Evolutionary conservation across 2,329 filamentous ascomycete genomes (phyloP).

Genomic region (Colletotrichum tabaci): DNA sequence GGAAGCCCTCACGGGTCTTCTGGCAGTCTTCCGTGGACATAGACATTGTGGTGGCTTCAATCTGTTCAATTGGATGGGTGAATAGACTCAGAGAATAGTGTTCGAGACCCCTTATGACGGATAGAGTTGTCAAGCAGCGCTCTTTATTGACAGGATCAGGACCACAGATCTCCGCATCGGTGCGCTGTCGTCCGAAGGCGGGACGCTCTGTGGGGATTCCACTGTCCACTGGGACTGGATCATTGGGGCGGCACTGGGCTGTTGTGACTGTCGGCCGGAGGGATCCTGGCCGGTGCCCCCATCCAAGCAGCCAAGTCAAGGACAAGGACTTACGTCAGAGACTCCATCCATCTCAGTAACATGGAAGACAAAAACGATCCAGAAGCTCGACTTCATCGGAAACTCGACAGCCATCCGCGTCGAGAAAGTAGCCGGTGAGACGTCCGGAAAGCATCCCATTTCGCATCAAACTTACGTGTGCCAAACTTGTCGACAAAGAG

Average conservation of each 20-base stretch:
- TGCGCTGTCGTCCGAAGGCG: slow-evolving; percentile 34
- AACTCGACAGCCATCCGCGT: background rate
- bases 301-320: background rate
- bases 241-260: slow-evolving; percentile 34
- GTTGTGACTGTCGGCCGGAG: slow-evolving; percentile 14
- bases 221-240: slow-evolving; percentile 10
- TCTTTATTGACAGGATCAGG: background rate
- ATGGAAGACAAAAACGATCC: background rate
- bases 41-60: slow-evolving; percentile 53
- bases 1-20: slow-evolving; percentile 51
- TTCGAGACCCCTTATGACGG: background rate
- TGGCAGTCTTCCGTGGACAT: slow-evolving; percentile 53
- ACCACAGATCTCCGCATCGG: slow-evolving; percentile 30
- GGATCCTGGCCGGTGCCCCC: slow-evolving; percentile 20
- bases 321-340: background rate
- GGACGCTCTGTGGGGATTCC: slow-evolving; percentile 12
- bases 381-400: too few relatives aligned
- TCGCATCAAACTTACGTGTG: background rate
- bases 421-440: too few relatives aligned
- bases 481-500: background rate
- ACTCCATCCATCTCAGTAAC: background rate
- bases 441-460: background rate
- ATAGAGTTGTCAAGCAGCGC: background rate
- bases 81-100: background rate
- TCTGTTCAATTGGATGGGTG: background rate